Percentiles rank a stretch among this genome's conserved stretches.
Conservation (phyloP, 2,329 filamentous ascomycete genomes). For the Colletotrichum phormii region DNA sequence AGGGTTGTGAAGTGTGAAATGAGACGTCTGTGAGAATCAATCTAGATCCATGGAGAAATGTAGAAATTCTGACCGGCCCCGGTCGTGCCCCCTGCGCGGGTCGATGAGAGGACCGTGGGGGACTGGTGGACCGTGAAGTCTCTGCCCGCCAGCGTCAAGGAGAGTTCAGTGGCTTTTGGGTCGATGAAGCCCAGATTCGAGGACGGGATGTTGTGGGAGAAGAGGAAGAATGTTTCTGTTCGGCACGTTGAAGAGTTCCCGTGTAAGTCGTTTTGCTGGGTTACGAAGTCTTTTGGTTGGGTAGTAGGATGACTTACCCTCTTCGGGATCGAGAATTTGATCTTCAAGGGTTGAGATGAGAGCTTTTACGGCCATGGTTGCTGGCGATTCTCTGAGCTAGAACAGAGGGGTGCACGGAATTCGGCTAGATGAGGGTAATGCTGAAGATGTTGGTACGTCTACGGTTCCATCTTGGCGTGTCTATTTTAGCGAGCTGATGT, state of each 20-base stretch:
- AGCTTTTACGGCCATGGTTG: constrained; percentile 27
- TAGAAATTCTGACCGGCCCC: constrained; percentile 57
- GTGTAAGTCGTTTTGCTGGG: neutral
- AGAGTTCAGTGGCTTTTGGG: constrained; percentile 71
- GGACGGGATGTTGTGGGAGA: constrained; percentile 79
- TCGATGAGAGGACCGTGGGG: constrained; percentile 82
- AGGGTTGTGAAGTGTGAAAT: too few species aligned
- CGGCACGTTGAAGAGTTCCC: constrained; percentile 1
- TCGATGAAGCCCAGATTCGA: constrained; percentile 89
- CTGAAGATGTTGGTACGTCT: neutral
- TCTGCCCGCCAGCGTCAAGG: constrained; percentile 74
- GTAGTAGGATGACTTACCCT: constrained; percentile 49
- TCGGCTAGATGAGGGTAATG: too few species aligned
- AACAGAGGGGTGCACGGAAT: too few species aligned
- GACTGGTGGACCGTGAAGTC: constrained; percentile 87
- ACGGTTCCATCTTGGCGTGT: neutral
- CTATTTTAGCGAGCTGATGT: neutral
- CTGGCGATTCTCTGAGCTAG: neutral
- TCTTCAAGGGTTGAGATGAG: constrained; percentile 51
- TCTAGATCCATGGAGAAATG: neutral
- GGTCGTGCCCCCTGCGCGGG: constrained; percentile 71
- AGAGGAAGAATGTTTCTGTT: constrained; percentile 88
- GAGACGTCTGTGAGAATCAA: neutral
- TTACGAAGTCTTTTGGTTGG: neutral
- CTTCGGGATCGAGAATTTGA: constrained; percentile 61